These are phyloP conservation scores for Candida neerlandica DNA, from an alignment of 1,139 yeast genomes.

Conservation along the genomic window DNA sequence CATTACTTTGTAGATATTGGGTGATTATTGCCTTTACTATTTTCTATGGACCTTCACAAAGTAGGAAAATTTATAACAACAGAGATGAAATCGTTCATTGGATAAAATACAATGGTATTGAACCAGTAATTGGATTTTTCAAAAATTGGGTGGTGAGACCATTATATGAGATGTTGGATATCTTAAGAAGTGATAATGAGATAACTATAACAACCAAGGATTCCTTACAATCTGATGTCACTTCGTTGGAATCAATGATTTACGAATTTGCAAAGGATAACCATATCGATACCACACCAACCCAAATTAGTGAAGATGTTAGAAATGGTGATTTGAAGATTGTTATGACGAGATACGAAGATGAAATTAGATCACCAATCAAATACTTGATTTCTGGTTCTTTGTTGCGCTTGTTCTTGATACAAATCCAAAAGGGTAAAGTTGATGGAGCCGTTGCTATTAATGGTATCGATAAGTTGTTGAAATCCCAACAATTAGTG, in stretches of 20 bases:
- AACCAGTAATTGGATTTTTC: constrained; percentile 67
- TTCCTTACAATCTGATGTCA: constrained; percentile 74
- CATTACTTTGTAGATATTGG: constrained; percentile 65
- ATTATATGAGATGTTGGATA: constrained; percentile 67
- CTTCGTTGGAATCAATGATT: constrained; percentile 86
- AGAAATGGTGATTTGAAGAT: constrained; percentile 75
- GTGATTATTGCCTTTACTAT: constrained; percentile 46
- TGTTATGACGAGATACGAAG: constrained; percentile 79
- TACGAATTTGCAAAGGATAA: constrained; percentile 65
- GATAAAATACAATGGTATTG: constrained; percentile 59
- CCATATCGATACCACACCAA: constrained; percentile 17
- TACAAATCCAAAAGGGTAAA: constrained; percentile 91
- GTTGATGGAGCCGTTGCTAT: constrained; percentile 93
- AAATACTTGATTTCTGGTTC: constrained; percentile 66
- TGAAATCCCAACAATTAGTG: constrained; percentile 89
- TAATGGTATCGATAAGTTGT: constrained; percentile 83
- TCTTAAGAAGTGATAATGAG: constrained; percentile 81
- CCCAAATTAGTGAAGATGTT: constrained; percentile 41
- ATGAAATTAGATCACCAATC: constrained; percentile 71
- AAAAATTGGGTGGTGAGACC: constrained; percentile 85
- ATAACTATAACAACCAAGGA: constrained; percentile 80
- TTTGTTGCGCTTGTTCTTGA: constrained; percentile 72
- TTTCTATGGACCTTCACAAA: constrained; percentile 58
- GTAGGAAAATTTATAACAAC: constrained; percentile 48
- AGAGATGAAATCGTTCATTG: constrained; percentile 56